phyloP scores from a whole-genome alignment of 2,329 filamentous ascomycete genomes.

The Aspergillus melleus region DNA sequence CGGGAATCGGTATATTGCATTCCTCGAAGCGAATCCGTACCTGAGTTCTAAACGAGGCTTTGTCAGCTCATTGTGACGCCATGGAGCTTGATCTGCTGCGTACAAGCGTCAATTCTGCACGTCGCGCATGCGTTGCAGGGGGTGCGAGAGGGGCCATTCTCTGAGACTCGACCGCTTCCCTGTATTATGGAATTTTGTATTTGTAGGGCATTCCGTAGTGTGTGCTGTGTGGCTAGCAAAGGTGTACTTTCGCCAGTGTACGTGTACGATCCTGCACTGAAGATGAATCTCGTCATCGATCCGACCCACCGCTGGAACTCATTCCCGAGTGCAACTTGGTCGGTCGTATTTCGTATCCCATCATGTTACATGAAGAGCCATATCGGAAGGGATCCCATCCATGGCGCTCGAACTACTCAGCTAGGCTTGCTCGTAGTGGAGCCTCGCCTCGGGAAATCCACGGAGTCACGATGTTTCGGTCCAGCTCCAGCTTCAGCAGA shows the following conservation, averaged over 20 bases:
- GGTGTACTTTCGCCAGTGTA: not conserved
- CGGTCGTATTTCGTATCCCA: not conserved
- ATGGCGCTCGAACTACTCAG: not conserved
- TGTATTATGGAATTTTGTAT: no score
- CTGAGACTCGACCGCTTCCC: no score
- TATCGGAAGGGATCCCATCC: not conserved
- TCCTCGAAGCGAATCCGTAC: not conserved
- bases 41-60: not conserved
- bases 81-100: not conserved
- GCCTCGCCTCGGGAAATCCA: not conserved
- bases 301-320: not conserved
- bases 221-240: no score
- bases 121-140: constrained; percentile 2
- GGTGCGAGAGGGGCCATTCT: not conserved
- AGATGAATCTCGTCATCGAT: not conserved
- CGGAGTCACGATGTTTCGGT: not conserved
- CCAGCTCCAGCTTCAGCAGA: not conserved
- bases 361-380: not conserved
- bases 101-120: constrained; percentile 1
- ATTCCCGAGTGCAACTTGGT: not conserved
- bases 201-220: no score
- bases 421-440: not conserved
- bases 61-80: constrained; percentile 2
- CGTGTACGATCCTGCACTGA: not conserved
- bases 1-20: not conserved